A percentile compares a stretch with the other conserved stretches of the same genome.
Evolutionary conservation across 176 grass and related monocot species (phyloP).

Genomic region (Cocos nucifera): DNA sequence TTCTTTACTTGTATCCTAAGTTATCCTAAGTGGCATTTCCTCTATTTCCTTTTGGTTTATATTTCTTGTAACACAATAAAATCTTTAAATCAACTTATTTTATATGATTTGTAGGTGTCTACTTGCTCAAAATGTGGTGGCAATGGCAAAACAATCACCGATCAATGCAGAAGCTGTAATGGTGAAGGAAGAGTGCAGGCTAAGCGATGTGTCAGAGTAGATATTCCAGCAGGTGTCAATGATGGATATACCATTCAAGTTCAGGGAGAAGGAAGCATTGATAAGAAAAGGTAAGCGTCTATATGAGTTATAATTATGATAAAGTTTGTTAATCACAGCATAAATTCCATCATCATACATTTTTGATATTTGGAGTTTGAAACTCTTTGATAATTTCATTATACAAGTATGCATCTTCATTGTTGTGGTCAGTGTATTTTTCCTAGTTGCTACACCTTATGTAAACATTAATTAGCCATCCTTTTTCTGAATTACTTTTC

Average conservation of each 20-base stretch:
- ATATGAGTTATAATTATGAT: background rate
- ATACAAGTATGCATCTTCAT: no score
- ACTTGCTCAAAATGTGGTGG: slow-evolving; percentile 82
- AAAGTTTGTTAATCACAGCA: no score
- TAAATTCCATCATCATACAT: no score
- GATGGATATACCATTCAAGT: slow-evolving; percentile 64
- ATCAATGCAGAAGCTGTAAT: slow-evolving; percentile 54
- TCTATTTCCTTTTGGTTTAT: background rate
- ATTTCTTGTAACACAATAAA: background rate
- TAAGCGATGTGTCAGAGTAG: slow-evolving; percentile 35
- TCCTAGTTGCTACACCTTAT: no score
- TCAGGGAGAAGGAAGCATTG: slow-evolving; percentile 57
- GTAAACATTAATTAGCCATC: no score
- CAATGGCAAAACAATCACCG: slow-evolving; percentile 59
- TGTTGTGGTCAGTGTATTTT: no score
- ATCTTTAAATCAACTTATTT: no score
- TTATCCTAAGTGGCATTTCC: background rate
- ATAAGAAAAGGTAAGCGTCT: slow-evolving; percentile 58
- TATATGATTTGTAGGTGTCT: slow-evolving; percentile 50
- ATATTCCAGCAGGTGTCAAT: slow-evolving; percentile 78
- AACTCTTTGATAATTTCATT: no score
- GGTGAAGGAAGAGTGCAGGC: slow-evolving; percentile 62
- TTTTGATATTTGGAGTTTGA: no score
- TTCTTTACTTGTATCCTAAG: no score
- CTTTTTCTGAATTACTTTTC: no score